Conservation (phyloP, 1,284 basidiomycete genomes). For the Trichosporon asahii region DNA sequence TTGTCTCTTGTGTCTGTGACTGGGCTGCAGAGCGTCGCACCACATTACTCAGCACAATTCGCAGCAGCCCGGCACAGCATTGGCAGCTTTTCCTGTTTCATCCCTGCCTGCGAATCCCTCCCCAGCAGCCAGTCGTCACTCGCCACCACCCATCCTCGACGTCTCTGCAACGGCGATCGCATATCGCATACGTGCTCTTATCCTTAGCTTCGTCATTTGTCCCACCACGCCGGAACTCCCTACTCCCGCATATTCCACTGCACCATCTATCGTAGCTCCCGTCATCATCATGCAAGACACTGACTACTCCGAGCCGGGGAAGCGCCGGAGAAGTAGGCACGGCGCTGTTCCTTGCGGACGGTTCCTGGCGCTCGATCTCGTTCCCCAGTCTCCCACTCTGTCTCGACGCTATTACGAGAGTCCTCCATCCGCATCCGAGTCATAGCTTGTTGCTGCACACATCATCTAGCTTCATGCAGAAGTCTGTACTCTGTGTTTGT, state of each 20-base stretch:
- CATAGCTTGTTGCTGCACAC: background rate
- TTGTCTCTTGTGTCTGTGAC: background rate
- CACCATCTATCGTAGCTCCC: background rate
- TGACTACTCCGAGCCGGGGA: background rate
- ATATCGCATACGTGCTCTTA: background rate
- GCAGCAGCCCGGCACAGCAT: background rate
- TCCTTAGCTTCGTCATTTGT: background rate
- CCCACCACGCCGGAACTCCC: background rate
- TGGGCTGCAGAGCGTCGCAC: background rate
- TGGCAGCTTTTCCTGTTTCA: background rate
- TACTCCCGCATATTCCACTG: background rate
- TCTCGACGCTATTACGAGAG: background rate
- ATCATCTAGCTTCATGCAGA: background rate
- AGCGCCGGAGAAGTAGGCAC: background rate
- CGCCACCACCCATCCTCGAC: background rate
- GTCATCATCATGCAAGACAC: background rate
- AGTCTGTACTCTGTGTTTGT: background rate
- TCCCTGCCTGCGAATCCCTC: background rate
- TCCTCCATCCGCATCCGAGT: background rate
- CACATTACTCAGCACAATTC: background rate
- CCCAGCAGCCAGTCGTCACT: background rate
- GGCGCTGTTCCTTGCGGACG: background rate
- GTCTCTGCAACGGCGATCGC: background rate
- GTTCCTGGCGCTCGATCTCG: constrained; percentile 7
- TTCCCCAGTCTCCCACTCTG: background rate